A percentile compares a stretch with the other conserved stretches of the same genome.
phyloP scores from a whole-genome alignment of 106 monocot genomes.

The Acorus calamus region DNA sequence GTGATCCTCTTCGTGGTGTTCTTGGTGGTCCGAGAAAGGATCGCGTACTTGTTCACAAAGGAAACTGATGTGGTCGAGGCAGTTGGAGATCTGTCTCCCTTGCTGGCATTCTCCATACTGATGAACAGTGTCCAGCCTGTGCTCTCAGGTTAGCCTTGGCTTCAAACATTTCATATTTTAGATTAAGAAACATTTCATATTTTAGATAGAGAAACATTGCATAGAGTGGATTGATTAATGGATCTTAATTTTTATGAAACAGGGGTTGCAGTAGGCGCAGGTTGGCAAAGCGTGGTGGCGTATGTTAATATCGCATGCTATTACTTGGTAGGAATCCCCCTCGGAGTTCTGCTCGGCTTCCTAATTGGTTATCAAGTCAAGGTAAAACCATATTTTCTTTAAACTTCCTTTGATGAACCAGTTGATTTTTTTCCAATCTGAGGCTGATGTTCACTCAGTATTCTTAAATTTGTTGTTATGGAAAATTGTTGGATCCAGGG shows the following conservation, averaged over 20 bases:
- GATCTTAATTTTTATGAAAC: not conserved
- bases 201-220: too few relatives aligned
- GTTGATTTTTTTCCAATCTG: not conserved
- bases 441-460: not conserved
- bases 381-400: conserved; percentile 14
- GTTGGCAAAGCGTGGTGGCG: conserved; percentile 70
- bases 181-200: too few relatives aligned
- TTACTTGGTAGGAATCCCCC: conserved; percentile 75
- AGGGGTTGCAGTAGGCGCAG: conserved; percentile 87
- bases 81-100: not conserved
- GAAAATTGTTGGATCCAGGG: conserved; percentile 25
- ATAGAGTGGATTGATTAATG: too few relatives aligned
- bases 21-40: not conserved
- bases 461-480: not conserved
- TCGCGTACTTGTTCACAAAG: not conserved
- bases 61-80: not conserved
- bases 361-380: conserved; percentile 46
- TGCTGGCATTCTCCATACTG: not conserved
- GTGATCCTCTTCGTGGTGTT: not conserved
- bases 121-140: conserved; percentile 9
- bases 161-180: too few relatives aligned
- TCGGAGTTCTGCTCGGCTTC: conserved; percentile 37
- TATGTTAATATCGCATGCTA: conserved; percentile 76
- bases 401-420: not conserved
- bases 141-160: not conserved